Conservation (phyloP, 345 rosid genomes). For the Orychophragmus violaceus region DNA sequence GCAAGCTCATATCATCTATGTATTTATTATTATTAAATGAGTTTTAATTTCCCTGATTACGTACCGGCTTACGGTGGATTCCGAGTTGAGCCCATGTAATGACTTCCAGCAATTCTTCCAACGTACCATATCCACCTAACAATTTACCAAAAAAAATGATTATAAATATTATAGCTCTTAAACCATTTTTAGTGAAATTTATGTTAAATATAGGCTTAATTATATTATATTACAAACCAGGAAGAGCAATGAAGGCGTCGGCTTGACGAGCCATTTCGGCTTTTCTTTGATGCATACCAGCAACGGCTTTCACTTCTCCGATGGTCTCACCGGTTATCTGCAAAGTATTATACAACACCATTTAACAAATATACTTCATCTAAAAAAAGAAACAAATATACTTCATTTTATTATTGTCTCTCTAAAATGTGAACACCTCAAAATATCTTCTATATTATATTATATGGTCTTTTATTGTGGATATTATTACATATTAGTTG, state of each 20-base stretch:
- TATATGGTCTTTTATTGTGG: background rate
- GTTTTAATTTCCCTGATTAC: constrained; percentile 18
- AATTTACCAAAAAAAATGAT: background rate
- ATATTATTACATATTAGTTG: constrained; percentile 17
- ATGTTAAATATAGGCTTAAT: background rate
- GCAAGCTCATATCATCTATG: background rate
- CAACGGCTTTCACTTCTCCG: constrained; percentile 88
- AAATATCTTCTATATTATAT: constrained; percentile 9
- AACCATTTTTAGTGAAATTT: background rate
- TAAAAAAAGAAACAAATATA: too few species aligned
- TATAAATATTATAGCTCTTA: background rate
- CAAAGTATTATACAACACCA: background rate
- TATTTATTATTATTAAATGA: background rate
- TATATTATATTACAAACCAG: constrained; percentile 42
- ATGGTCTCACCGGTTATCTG: constrained; percentile 80
- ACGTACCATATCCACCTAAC: constrained; percentile 94
- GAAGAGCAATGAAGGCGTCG: constrained; percentile 91
- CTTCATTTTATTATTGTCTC: background rate
- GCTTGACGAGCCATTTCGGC: constrained; percentile 97
- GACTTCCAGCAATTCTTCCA: constrained; percentile 90
- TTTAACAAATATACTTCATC: background rate
- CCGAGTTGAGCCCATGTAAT: constrained; percentile 99
- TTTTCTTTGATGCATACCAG: constrained; percentile 93
- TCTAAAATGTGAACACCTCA: constrained; percentile 16
- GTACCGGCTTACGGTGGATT: constrained; percentile 89